Percentiles rank a stretch among this genome's conserved stretches.
Conservation (phyloP, 2,329 filamentous ascomycete genomes). For the Aspergillus sp. region DNA sequence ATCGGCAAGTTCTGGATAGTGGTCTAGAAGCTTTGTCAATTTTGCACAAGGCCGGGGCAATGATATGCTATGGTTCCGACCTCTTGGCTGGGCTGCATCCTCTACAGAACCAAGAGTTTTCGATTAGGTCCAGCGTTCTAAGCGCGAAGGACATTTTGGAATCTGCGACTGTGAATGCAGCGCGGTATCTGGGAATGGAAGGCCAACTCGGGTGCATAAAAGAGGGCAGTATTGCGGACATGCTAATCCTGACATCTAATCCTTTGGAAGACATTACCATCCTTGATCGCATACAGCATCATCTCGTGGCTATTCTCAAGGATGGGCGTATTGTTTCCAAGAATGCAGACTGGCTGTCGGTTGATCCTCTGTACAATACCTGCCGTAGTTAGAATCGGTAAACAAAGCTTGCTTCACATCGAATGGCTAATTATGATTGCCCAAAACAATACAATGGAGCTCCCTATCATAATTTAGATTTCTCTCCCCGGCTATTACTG, state of each 20-base stretch:
- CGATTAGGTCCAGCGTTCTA: conserved; percentile 45
- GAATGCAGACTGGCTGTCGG: background rate
- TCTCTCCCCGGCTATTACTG: too few relatives aligned
- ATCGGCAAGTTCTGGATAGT: conserved; percentile 48
- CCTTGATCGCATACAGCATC: conserved; percentile 49
- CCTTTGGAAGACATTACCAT: conserved; percentile 57
- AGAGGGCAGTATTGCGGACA: conserved; percentile 52
- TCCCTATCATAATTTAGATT: too few relatives aligned
- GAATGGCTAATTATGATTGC: too few relatives aligned
- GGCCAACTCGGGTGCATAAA: conserved; percentile 52
- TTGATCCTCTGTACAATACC: conserved; percentile 7
- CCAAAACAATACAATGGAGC: too few relatives aligned
- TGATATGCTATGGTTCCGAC: conserved; percentile 58
- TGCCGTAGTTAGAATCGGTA: background rate
- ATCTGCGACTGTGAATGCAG: conserved; percentile 54
- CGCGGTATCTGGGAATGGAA: conserved; percentile 50
- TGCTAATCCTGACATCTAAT: conserved; percentile 54
- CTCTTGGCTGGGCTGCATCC: conserved; percentile 51
- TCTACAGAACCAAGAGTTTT: conserved; percentile 52
- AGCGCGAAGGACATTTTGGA: conserved; percentile 47
- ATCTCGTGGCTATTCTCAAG: conserved; percentile 55
- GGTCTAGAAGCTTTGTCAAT: conserved; percentile 51
- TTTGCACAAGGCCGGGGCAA: conserved; percentile 53
- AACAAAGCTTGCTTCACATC: too few relatives aligned
- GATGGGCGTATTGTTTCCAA: conserved; percentile 50